phyloP scores from a whole-genome alignment of 352 stramenopile genomes.

The Hyphochytrium catenoides region DNA sequence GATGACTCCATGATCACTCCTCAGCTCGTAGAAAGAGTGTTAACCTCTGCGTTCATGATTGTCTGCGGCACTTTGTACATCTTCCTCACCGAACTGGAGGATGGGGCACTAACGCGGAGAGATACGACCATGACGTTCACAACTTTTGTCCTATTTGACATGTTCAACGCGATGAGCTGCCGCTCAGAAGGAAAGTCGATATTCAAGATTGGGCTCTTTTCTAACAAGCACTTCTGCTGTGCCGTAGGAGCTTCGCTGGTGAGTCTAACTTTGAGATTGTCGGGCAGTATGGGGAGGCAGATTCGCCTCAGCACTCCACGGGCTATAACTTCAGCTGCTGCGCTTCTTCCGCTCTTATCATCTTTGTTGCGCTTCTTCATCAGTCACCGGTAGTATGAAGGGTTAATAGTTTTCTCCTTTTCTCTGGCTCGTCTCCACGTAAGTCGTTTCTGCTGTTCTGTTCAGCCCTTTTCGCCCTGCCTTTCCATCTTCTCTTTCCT shows the following conservation, averaged over 20 bases:
- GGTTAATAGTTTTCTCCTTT: too few species aligned
- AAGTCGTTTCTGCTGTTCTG: too few species aligned
- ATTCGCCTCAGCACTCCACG: too few species aligned
- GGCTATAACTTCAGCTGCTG: background rate
- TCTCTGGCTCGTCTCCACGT: too few species aligned
- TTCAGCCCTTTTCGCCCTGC: too few species aligned
- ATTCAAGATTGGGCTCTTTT: constrained; percentile 66
- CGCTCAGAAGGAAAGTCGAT: constrained; percentile 79
- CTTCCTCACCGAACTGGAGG: constrained; percentile 49
- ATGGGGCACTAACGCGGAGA: constrained; percentile 67
- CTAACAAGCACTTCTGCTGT: constrained; percentile 80
- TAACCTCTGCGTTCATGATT: constrained; percentile 41
- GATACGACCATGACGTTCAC: constrained; percentile 97
- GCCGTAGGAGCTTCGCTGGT: constrained; percentile 69
- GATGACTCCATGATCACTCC: constrained; percentile 48
- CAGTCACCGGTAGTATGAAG: too few species aligned
- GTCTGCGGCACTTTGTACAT: constrained; percentile 48
- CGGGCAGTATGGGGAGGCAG: too few species aligned
- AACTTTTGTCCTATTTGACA: constrained; percentile 94
- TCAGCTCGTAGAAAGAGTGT: constrained; percentile 30
- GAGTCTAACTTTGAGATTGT: constrained; percentile 3
- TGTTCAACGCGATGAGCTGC: constrained; percentile 92
- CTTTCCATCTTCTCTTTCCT: too few species aligned
- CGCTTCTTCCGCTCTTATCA: background rate
- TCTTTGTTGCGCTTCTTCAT: constrained; percentile 5